phyloP scores from a whole-genome alignment of 176 grass and related monocot species.

The Oryza australiensis region DNA sequence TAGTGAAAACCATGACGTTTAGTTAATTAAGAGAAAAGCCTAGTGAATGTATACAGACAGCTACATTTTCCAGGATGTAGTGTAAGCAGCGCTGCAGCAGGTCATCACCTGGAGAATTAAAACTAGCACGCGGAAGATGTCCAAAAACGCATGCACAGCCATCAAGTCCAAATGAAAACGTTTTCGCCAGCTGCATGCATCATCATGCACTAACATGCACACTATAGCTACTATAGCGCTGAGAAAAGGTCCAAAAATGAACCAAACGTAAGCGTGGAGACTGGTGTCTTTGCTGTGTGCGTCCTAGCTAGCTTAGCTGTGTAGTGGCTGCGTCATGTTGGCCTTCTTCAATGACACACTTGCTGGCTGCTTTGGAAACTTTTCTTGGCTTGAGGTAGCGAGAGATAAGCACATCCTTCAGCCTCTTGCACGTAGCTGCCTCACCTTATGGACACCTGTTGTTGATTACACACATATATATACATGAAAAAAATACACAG shows the following conservation, averaged over 20 bases:
- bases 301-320: not conserved
- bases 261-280: slow-evolving; percentile 38
- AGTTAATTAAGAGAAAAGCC: not conserved
- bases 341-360: slow-evolving; percentile 13
- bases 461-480: not conserved
- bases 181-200: not conserved
- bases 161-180: slow-evolving; percentile 21
- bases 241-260: slow-evolving; percentile 28
- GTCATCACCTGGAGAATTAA: not conserved
- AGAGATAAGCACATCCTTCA: slow-evolving; percentile 10
- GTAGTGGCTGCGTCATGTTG: slow-evolving; percentile 24
- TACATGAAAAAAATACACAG: too few relatives aligned
- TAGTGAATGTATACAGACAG: not conserved
- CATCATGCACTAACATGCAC: slow-evolving; percentile 16
- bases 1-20: not conserved
- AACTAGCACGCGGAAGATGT: slow-evolving; percentile 25
- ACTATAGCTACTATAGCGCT: not conserved
- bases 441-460: slow-evolving; percentile 8
- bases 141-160: slow-evolving; percentile 28
- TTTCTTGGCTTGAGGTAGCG: not conserved
- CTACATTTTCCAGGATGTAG: not conserved
- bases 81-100: not conserved
- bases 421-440: slow-evolving; percentile 25
- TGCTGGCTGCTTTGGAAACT: slow-evolving; percentile 11
- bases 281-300: slow-evolving; percentile 27